phyloP scores from a whole-genome alignment of 1,284 basidiomycete genomes.

The Flammula alnicola region DNA sequence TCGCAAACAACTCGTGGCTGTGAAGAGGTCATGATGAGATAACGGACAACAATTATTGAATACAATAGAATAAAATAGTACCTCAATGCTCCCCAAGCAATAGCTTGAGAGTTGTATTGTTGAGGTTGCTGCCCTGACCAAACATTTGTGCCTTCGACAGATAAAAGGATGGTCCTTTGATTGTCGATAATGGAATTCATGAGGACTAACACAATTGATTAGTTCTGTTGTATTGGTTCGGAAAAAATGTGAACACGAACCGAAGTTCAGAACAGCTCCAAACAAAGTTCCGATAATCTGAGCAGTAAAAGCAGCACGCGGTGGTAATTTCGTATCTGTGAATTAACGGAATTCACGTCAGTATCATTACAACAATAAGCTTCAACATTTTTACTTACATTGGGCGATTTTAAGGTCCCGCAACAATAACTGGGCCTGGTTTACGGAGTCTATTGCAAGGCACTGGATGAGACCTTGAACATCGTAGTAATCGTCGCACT shows the following conservation, averaged over 20 bases:
- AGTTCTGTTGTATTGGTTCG: not conserved
- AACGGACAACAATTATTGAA: no score
- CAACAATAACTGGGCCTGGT: constrained; percentile 49
- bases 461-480: constrained; percentile 1
- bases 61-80: constrained; percentile 11
- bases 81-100: constrained; percentile 70
- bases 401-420: constrained; percentile 67
- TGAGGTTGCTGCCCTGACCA: constrained; percentile 67
- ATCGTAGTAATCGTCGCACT: constrained; percentile 10
- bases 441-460: constrained; percentile 41
- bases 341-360: constrained; percentile 20
- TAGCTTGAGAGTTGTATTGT: constrained; percentile 63
- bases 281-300: constrained; percentile 58
- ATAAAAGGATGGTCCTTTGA: constrained; percentile 55
- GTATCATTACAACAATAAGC: not conserved
- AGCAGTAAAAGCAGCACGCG: constrained; percentile 64
- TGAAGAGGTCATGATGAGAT: constrained; percentile 1
- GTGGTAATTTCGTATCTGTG: constrained; percentile 67
- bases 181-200: constrained; percentile 64
- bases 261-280: constrained; percentile 57
- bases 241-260: constrained; percentile 20
- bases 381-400: constrained; percentile 35
- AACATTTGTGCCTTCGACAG: constrained; percentile 59
- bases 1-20: constrained; percentile 55
- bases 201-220: constrained; percentile 35